Percentiles rank a stretch among this genome's conserved stretches.
phyloP scores from a whole-genome alignment of 257 asterid species.

The Petunia axillaris region DNA sequence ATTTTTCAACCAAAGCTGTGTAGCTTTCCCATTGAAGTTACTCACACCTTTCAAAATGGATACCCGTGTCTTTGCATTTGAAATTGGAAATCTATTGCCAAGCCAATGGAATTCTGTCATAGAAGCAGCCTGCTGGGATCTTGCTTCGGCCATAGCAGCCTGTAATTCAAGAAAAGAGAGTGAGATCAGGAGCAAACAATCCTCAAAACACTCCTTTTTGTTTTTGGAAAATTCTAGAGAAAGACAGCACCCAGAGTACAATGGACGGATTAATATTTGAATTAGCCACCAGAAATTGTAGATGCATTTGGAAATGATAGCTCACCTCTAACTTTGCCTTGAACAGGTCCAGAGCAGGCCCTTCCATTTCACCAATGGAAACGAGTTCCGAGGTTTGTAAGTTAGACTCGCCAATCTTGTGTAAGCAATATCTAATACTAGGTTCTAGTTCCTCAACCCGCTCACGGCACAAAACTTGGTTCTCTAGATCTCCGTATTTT shows the following conservation, averaged over 20 bases:
- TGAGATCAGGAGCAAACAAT: conserved; percentile 24
- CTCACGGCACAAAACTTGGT: conserved; percentile 88
- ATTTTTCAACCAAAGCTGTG: background rate
- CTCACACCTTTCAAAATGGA: conserved; percentile 85
- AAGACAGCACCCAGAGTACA: background rate
- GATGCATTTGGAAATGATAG: conserved; percentile 17
- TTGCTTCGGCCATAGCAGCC: conserved; percentile 99
- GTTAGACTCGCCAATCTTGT: conserved; percentile 91
- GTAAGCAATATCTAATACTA: conserved; percentile 82
- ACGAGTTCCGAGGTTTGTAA: conserved; percentile 80
- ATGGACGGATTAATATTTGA: background rate
- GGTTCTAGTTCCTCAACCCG: conserved; percentile 97
- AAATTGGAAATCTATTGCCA: conserved; percentile 81
- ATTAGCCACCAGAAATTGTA: background rate
- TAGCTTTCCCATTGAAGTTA: background rate
- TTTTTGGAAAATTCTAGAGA: background rate
- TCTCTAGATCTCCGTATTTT: conserved; percentile 93
- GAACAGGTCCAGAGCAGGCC: conserved; percentile 92
- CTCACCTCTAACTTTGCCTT: conserved; percentile 94
- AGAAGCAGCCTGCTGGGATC: conserved; percentile 97
- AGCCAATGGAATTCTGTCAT: conserved; percentile 96
- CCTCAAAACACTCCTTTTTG: background rate
- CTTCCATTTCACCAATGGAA: conserved; percentile 89
- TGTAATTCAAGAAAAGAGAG: conserved; percentile 43
- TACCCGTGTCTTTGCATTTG: conserved; percentile 93